Evolutionary conservation across 179 eudicot genomes (phyloP), one percentile per base, ranked within the genome.

Genomic region (Corrigiola litoralis): DNA sequence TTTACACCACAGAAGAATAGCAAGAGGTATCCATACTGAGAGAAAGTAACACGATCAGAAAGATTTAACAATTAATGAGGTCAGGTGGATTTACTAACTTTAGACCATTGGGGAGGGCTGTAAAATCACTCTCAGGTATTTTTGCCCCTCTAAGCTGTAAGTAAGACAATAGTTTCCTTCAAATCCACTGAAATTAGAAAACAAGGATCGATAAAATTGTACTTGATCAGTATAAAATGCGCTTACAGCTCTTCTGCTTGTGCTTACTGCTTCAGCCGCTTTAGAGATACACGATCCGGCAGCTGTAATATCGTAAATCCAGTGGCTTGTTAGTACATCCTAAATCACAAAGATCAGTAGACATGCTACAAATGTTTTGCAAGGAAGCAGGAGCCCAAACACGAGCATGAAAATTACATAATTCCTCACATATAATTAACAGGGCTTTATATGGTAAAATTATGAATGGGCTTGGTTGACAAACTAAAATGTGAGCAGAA

Each of bases 181-280:
- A 44, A 28, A 34, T 33, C 46, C 34, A 44, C 54, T 11, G n/a
- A 18, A 38, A 38, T 17, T 48, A 18, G 6, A 18, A 6, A 18
- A 41, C 46, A 17, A 5, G 18, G 5, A 16, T 16, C 14, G 32
- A 24, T 16, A 18, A 37, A 20, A 38, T 38, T 12, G 11, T 38
- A 16, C 44, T 38, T 38, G 16, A 44, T 23, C 10, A 33, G 4
- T 33, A 45, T 12, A 14, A 38, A 14, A 31, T 24, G 27, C 20
- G 62, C 81, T 82, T 81, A 92, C 98, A 79, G 98, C 98, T 82
- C 96, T 84, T 87, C 87, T 84, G 64, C 98, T 92, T 62, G 98
- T 92, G 82, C 96, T 92, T 61, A 76, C 96, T 57, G 96, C 96
- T 44, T 51, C 77, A 61, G 92, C 87, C 60, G 55, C 79, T 65